phyloP scores from a whole-genome alignment of 2,329 filamentous ascomycete species.

The Lachnum nothofagi region DNA sequence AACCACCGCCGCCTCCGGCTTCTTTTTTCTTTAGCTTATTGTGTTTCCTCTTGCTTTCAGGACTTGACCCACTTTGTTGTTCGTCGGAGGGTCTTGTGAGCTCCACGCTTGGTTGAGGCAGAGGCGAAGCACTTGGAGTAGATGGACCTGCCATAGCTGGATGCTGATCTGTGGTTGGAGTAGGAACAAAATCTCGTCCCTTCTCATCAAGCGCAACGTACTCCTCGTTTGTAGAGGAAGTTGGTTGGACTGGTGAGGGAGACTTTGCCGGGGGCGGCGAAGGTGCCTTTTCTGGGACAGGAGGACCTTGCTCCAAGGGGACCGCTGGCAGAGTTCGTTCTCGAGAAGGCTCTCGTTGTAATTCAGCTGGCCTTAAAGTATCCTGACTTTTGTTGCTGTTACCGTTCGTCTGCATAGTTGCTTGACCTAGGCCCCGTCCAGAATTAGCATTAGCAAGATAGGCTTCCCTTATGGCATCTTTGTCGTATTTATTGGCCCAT shows the following conservation, averaged over 20 bases:
- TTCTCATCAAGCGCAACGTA: slow-evolving; percentile 34
- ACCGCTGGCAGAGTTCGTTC: slow-evolving; percentile 28
- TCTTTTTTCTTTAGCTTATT: slow-evolving; percentile 53
- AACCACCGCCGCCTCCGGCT: slow-evolving; percentile 37
- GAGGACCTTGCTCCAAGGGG: slow-evolving; percentile 27
- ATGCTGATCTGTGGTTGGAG: slow-evolving; percentile 22
- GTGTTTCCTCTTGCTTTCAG: slow-evolving; percentile 41
- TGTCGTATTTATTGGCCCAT: slow-evolving; percentile 94
- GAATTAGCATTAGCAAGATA: slow-evolving; percentile 72
- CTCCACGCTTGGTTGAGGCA: slow-evolving; percentile 19
- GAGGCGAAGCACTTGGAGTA: slow-evolving; percentile 3
- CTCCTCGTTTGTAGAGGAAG: slow-evolving; percentile 22
- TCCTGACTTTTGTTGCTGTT: slow-evolving; percentile 21
- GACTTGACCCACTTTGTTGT: slow-evolving; percentile 33
- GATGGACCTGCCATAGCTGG: slow-evolving; percentile 14
- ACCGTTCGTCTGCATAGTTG: slow-evolving; percentile 42
- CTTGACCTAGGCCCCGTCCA: slow-evolving; percentile 58
- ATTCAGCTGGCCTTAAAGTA: slow-evolving; percentile 20
- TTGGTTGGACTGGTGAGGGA: slow-evolving; percentile 21
- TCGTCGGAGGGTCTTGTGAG: slow-evolving; percentile 22
- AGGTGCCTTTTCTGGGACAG: slow-evolving; percentile 40
- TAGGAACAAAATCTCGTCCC: slow-evolving; percentile 24
- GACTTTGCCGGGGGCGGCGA: slow-evolving; percentile 15
- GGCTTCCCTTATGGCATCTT: slow-evolving; percentile 76
- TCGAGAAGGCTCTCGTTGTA: slow-evolving; percentile 14